Conservation (phyloP, 768 basidiomycete genomes). For the Suillus weaverae region DNA sequence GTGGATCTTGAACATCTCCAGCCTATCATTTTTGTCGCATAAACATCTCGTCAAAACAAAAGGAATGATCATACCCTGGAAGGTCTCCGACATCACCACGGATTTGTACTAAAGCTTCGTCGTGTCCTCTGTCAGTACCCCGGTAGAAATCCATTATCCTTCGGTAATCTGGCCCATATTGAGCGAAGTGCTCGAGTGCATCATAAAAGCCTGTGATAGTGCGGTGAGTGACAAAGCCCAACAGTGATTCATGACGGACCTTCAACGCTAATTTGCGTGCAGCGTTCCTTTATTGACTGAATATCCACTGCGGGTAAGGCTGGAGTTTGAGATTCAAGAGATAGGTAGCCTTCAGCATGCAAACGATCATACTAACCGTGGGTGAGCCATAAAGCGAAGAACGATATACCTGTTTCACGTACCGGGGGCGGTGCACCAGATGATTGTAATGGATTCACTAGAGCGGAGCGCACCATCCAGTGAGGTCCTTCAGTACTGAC, state of each 20-base stretch:
- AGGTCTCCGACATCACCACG: slow-evolving; percentile 1
- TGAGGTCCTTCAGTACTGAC: not conserved
- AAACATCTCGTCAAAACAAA: not conserved
- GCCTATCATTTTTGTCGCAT: not conserved
- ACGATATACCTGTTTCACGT: not conserved
- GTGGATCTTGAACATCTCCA: slow-evolving; percentile 1
- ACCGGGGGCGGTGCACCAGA: not conserved
- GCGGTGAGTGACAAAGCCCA: not conserved
- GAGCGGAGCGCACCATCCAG: not conserved
- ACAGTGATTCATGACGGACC: not conserved
- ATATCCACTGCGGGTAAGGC: not conserved
- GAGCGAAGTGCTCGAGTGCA: slow-evolving; percentile 29
- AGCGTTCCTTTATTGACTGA: not conserved
- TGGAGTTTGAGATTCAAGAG: not conserved
- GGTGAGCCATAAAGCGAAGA: not conserved
- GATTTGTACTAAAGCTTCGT: not conserved
- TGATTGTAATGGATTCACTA: not conserved
- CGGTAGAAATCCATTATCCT: slow-evolving; percentile 18
- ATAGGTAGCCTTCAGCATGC: slow-evolving; percentile 8
- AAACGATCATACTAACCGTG: not conserved
- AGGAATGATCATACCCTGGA: not conserved
- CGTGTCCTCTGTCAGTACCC: not conserved
- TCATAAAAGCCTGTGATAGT: slow-evolving; percentile 25
- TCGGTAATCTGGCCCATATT: slow-evolving; percentile 34
- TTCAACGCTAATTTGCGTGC: not conserved